Conservation (phyloP, 225 moss, liverwort and hornwort species). For the Sphagnum contortum region DNA sequence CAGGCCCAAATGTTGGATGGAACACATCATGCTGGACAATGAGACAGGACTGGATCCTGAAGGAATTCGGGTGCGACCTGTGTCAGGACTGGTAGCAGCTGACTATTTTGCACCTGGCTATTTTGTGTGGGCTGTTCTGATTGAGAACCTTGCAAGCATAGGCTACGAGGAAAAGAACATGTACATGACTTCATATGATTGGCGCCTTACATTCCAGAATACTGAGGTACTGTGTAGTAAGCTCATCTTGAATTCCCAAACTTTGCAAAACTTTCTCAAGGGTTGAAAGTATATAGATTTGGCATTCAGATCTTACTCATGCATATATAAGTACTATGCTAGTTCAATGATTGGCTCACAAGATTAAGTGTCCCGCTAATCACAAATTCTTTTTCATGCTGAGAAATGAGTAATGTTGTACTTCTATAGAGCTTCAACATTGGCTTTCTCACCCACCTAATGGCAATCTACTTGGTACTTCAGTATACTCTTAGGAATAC, state of each 20-base stretch:
- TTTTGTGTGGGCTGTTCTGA: slow-evolving; percentile 57
- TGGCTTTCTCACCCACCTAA: no score
- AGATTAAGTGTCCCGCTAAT: no score
- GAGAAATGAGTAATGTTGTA: no score
- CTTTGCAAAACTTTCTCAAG: no score
- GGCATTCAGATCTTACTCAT: neutral
- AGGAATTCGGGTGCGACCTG: slow-evolving; percentile 46
- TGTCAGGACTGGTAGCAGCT: slow-evolving; percentile 52
- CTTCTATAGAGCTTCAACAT: no score
- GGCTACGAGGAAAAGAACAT: slow-evolving; percentile 54
- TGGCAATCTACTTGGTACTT: no score
- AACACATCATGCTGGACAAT: slow-evolving; percentile 52
- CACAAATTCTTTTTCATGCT: no score
- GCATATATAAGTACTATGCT: no score
- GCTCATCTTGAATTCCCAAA: no score
- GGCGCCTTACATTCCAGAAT: slow-evolving; percentile 54
- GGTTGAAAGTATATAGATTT: neutral
- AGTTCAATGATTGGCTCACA: no score
- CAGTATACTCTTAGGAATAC: no score
- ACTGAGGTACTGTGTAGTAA: slow-evolving; percentile 26
- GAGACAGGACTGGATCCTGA: slow-evolving; percentile 58
- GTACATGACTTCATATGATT: slow-evolving; percentile 54
- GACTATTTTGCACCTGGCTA: slow-evolving; percentile 59
- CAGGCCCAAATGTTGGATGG: slow-evolving; percentile 63
- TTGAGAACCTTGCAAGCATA: slow-evolving; percentile 41